A percentile compares a stretch with the other conserved stretches of the same genome.
phyloP scores from a whole-genome alignment of 176 grass and related monocot genomes.

The Ananas comosus region DNA sequence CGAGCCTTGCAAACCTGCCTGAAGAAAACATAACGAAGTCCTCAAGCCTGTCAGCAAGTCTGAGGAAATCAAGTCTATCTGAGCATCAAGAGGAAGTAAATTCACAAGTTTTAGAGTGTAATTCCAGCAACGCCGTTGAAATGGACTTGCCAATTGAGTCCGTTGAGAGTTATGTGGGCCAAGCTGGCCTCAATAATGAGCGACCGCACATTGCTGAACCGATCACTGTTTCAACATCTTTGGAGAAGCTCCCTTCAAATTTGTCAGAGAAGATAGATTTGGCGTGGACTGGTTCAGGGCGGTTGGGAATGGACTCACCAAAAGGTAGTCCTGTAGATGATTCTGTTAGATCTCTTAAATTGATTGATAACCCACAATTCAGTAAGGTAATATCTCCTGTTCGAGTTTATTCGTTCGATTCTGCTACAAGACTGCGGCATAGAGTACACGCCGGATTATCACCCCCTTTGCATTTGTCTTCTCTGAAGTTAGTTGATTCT shows the following conservation, averaged over 20 bases:
- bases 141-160: constrained; percentile 30
- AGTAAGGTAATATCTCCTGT: constrained; percentile 47
- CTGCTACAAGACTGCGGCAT: constrained; percentile 42
- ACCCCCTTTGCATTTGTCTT: constrained; percentile 37
- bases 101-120: constrained; percentile 25
- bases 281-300: constrained; percentile 70
- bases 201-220: constrained; percentile 20
- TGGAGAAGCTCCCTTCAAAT: constrained; percentile 41
- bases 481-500: constrained; percentile 41
- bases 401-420: constrained; percentile 82
- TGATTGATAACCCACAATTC: constrained; percentile 34
- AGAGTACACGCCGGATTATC: constrained; percentile 34
- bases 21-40: constrained; percentile 15
- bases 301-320: constrained; percentile 28
- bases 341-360: constrained; percentile 26
- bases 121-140: constrained; percentile 29
- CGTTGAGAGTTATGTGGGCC: constrained; percentile 29
- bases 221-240: constrained; percentile 25
- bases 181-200: constrained; percentile 24
- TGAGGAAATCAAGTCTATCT: constrained; percentile 36
- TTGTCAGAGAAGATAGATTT: constrained; percentile 90
- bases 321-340: constrained; percentile 30
- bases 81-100: constrained; percentile 30
- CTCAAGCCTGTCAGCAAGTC: constrained; percentile 19
- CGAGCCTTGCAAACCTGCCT: constrained; percentile 12